These are phyloP conservation scores for Podaxis carcinomalis DNA, from an alignment of 768 basidiomycete species.

Conservation along the genomic window DNA sequence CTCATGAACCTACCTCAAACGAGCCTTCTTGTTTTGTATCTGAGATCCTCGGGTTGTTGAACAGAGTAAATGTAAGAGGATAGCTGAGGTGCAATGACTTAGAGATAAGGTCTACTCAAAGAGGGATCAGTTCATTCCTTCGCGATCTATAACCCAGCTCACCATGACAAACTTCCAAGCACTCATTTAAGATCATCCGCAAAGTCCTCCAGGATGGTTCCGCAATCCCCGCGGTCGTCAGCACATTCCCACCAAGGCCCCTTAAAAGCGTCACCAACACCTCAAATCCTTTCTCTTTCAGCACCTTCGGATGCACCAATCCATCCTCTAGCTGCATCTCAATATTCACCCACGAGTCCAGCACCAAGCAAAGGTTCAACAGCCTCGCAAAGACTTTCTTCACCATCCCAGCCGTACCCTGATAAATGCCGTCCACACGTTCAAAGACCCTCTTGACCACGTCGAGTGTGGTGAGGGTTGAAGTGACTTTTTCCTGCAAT, in stretches of 20 bases:
- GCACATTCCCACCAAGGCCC: conserved; percentile 36
- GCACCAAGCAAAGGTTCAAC: conserved; percentile 46
- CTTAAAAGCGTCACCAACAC: conserved; percentile 43
- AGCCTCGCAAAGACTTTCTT: conserved; percentile 47
- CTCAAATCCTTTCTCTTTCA: conserved; percentile 44
- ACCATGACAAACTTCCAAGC: conserved; percentile 38
- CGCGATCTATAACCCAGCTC: conserved; percentile 15
- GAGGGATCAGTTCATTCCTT: conserved; percentile 9
- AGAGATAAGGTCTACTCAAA: conserved; percentile 28
- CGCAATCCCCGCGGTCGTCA: conserved; percentile 23
- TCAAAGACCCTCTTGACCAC: conserved; percentile 48
- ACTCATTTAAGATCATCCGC: conserved; percentile 36
- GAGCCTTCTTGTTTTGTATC: conserved; percentile 25
- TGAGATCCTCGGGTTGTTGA: conserved; percentile 31
- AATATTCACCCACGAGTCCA: conserved; percentile 59
- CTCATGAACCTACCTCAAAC: conserved; percentile 23
- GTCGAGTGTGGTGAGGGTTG: conserved; percentile 40
- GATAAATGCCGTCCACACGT: conserved; percentile 3
- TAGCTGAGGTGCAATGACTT: conserved; percentile 29
- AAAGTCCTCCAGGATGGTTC: conserved; percentile 38
- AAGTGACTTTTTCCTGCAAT: conserved; percentile 36
- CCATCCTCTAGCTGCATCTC: conserved; percentile 32
- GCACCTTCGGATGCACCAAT: conserved; percentile 38
- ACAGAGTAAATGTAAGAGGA: conserved; percentile 35
- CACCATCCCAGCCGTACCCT: conserved; percentile 37